Evolutionary conservation across 768 basidiomycete genomes (phyloP), one percentile per base, ranked within the genome.

Genomic region (Lentinus tigrinus): DNA sequence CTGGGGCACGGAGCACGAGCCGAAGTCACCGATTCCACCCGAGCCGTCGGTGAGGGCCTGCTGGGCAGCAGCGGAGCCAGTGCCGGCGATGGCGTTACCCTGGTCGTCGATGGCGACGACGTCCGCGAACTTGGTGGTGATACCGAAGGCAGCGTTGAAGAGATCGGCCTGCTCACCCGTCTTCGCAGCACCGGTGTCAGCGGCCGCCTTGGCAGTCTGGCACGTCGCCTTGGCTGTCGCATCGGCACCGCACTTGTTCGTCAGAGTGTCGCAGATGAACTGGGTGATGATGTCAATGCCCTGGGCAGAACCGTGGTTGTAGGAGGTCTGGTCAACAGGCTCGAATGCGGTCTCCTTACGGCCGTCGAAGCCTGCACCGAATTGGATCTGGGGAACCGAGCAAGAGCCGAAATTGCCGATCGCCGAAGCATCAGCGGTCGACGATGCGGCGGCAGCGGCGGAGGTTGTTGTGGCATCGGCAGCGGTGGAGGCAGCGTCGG

Each of bases 121-220:
- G 39, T 60, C 61, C 3, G 73, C 75, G 65, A 87, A 86, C 68
- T 81, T 68, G 42, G 84, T 85, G 8, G 44, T 69, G 56, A 82
- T 77, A n/a, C 81, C 83, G 60, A 87, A 84, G 44, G 70, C 78
- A 19, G 73, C 74, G 70, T 88, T 87, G 77, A 86, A 88, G 3
- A 74, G 78, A 65, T 87, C 85, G 21, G 85, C 85, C 63, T 84
- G 81, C 14, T 72, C 77, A 62, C 85, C 85, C 14, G 68, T 70
- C 62, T 70, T 66, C 19, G 69, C 60, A 16, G 69, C 54, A 19
- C 44, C 31, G 27, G 56, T 56, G 58, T 66, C 64, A 1, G 70
- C 68, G 21, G 70, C 69, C 14, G 67, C 54, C 58, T 72, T 74
- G 4, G 74, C 72, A 0, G 75, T 48, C 13, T 70, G 53, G 48